A percentile compares a stretch with the other conserved stretches of the same genome.
These are phyloP conservation scores for Aspergillus taichungensis DNA, from an alignment of 495 filamentous ascomycete genomes.

Conservation along the genomic window DNA sequence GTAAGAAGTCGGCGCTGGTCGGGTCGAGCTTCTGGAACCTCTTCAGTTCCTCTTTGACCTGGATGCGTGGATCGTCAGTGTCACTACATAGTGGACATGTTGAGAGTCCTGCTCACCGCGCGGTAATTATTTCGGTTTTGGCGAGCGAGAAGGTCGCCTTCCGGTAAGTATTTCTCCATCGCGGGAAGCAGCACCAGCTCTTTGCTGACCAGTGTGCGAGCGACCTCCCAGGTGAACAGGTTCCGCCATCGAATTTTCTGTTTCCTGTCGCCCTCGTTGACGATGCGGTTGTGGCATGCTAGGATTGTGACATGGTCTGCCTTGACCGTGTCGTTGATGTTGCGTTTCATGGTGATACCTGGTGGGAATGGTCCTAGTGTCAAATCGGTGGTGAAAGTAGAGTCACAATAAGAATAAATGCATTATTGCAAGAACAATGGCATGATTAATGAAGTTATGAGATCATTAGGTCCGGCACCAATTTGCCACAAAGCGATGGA, in stretches of 20 bases:
- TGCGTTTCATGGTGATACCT: too few species aligned
- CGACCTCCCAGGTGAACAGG: slow-evolving; percentile 62
- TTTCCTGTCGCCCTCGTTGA: slow-evolving; percentile 36
- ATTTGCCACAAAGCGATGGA: too few species aligned
- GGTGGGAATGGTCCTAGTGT: too few species aligned
- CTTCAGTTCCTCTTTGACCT: slow-evolving; percentile 58
- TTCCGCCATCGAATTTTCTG: slow-evolving; percentile 50
- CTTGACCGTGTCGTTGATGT: slow-evolving; percentile 44
- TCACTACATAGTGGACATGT: background rate
- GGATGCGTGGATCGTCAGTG: background rate
- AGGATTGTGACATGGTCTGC: slow-evolving; percentile 58
- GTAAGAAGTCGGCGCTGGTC: slow-evolving; percentile 37
- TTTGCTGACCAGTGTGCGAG: slow-evolving; percentile 56
- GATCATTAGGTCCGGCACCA: too few species aligned
- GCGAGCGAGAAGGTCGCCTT: slow-evolving; percentile 18
- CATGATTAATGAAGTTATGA: too few species aligned
- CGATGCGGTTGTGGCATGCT: slow-evolving; percentile 47
- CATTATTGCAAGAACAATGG: too few species aligned
- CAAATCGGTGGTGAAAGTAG: too few species aligned
- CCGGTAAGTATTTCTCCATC: slow-evolving; percentile 48
- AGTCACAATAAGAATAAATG: too few species aligned
- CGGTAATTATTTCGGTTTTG: background rate
- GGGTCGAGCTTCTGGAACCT: slow-evolving; percentile 49
- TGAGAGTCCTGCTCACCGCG: background rate
- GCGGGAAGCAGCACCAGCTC: slow-evolving; percentile 64